phyloP scores from a whole-genome alignment of 2,329 filamentous ascomycete species.

The Botrytis aclada region DNA sequence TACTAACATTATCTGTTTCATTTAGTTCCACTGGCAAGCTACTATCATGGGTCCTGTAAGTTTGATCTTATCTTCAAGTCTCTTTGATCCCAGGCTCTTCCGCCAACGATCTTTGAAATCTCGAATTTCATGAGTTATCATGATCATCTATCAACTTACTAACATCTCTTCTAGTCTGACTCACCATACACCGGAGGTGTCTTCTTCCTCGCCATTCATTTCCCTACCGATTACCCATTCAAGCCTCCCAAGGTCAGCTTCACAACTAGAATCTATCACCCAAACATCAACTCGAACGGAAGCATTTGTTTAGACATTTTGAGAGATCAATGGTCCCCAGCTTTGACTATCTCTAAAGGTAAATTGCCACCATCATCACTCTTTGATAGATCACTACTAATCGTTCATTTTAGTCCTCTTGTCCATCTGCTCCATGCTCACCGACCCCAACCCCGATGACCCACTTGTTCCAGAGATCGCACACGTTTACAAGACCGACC shows the following conservation, averaged over 20 bases:
- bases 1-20: slow-evolving; percentile 37
- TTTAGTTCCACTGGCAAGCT: slow-evolving; percentile 98
- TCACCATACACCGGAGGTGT: slow-evolving; percentile 97
- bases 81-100: neutral
- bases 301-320: slow-evolving; percentile 99
- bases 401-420: slow-evolving; percentile 66
- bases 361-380: slow-evolving; percentile 34
- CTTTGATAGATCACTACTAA: neutral
- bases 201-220: slow-evolving; percentile 98
- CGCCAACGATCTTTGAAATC: slow-evolving; percentile 17
- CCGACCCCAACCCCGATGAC: slow-evolving; percentile 98
- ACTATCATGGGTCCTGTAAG: slow-evolving; percentile 99
- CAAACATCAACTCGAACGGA: slow-evolving; percentile 99
- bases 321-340: slow-evolving; percentile 98
- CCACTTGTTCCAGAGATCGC: slow-evolving; percentile 98
- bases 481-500: slow-evolving; percentile 99
- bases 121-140: slow-evolving; percentile 22
- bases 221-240: slow-evolving; percentile 99
- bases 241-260: slow-evolving; percentile 99
- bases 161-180: slow-evolving; percentile 26
- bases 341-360: slow-evolving; percentile 98
- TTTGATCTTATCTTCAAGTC: slow-evolving; percentile 38
- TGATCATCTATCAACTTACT: neutral
- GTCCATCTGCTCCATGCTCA: slow-evolving; percentile 99
- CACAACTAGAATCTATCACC: slow-evolving; percentile 98